Evolutionary conservation across 768 basidiomycete species (phyloP).

Genomic region (Tricholoma sp.): DNA sequence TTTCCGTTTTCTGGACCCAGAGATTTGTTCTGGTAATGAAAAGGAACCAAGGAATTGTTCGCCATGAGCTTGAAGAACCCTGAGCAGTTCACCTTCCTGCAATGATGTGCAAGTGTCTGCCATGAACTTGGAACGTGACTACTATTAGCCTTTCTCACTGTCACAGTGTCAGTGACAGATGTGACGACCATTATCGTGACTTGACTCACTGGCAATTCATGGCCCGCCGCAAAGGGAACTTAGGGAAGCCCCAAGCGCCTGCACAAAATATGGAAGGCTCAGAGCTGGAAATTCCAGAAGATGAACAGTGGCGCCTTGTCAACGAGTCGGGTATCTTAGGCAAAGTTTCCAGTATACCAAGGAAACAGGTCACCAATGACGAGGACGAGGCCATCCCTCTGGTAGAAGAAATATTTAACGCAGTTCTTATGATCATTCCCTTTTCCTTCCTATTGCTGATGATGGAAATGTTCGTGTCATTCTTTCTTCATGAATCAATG

Average conservation of each 20-base stretch:
- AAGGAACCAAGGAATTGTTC: constrained; percentile 43
- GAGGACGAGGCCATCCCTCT: constrained; percentile 39
- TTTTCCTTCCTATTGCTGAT: constrained; percentile 69
- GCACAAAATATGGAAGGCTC: constrained; percentile 11
- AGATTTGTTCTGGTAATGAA: constrained; percentile 13
- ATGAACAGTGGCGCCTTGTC: constrained; percentile 77
- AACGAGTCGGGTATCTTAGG: constrained; percentile 58
- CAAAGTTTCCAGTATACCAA: constrained; percentile 16
- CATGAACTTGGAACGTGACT: neutral
- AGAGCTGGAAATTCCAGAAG: constrained; percentile 54
- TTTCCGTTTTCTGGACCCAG: constrained; percentile 18
- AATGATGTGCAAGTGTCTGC: neutral
- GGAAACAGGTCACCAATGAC: constrained; percentile 26
- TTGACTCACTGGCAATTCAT: constrained; percentile 12
- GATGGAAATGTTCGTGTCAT: constrained; percentile 77
- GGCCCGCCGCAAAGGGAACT: constrained; percentile 2
- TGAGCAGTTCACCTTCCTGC: constrained; percentile 30
- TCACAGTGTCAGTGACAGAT: neutral
- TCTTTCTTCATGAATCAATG: constrained; percentile 1
- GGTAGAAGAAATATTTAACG: constrained; percentile 66
- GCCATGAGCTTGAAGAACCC: constrained; percentile 42
- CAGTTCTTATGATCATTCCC: constrained; percentile 63
- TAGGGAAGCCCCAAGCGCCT: neutral
- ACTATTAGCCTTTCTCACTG: too few species aligned
- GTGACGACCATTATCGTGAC: constrained; percentile 19